These are phyloP conservation scores for Leucocoprinus leucothites DNA, from an alignment of 768 basidiomycete genomes.

Conservation along the genomic window DNA sequence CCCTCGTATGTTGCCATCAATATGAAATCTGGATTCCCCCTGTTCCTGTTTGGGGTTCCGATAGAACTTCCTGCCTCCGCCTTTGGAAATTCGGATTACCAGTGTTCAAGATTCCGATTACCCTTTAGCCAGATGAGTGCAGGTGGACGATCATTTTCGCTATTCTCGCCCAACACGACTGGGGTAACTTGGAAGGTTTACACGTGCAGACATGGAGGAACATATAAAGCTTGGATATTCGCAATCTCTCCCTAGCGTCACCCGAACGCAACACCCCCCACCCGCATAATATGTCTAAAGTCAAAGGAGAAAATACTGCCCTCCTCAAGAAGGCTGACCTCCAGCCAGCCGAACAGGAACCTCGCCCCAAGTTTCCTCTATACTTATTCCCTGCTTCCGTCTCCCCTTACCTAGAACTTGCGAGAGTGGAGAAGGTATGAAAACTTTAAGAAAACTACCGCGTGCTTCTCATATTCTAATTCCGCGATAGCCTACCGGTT, in stretches of 20 bases:
- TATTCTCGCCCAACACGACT: constrained; percentile 2
- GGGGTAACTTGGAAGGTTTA: constrained; percentile 6
- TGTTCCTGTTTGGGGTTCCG: constrained; percentile 6
- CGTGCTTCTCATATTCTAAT: background rate
- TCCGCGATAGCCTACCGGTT: constrained; percentile 41
- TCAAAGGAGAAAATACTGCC: constrained; percentile 20
- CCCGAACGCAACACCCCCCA: constrained; percentile 1
- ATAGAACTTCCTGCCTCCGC: background rate
- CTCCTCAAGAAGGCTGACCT: constrained; percentile 17
- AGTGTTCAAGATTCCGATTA: constrained; percentile 1
- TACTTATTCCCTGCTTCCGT: constrained; percentile 23
- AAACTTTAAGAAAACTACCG: background rate
- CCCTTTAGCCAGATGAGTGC: background rate
- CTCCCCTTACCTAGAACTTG: constrained; percentile 45
- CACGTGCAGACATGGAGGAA: constrained; percentile 14
- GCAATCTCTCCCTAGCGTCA: constrained; percentile 8
- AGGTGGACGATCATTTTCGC: constrained; percentile 2
- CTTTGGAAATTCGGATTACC: constrained; percentile 4
- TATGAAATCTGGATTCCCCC: constrained; percentile 9
- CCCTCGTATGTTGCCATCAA: constrained; percentile 4
- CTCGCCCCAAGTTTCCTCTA: constrained; percentile 28
- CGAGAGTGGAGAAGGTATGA: constrained; percentile 46
- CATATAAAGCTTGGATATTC: constrained; percentile 16
- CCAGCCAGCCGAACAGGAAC: constrained; percentile 14
- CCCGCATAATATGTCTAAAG: constrained; percentile 14